Percentiles rank a stretch among this genome's conserved stretches.
These are phyloP conservation scores for Scedosporium boydii DNA, from an alignment of 2,329 filamentous ascomycete genomes.

Conservation along the genomic window DNA sequence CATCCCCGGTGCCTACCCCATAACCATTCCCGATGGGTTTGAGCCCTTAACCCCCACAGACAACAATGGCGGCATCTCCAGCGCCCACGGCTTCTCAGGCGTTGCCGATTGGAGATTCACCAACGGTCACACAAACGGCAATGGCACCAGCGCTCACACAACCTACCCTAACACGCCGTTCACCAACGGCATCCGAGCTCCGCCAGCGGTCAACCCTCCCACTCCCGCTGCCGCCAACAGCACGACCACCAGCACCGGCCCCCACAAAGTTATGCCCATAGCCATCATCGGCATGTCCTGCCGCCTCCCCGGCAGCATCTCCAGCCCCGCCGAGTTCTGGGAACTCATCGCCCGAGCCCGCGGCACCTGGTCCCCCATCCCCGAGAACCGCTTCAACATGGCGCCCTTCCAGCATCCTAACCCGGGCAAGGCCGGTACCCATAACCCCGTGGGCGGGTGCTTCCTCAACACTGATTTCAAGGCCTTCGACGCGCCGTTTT, in stretches of 20 bases:
- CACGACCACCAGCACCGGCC: constrained; percentile 3
- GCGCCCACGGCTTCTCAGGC: background rate
- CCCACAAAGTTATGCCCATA: constrained; percentile 25
- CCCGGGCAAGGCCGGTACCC: constrained; percentile 28
- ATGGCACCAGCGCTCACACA: background rate
- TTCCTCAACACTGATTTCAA: constrained; percentile 36
- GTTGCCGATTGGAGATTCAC: background rate
- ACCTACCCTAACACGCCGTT: background rate
- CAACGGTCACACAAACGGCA: constrained; percentile 5
- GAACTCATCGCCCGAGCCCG: constrained; percentile 29
- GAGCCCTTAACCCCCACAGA: background rate
- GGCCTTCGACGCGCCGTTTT: constrained; percentile 42
- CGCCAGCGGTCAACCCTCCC: constrained; percentile 3
- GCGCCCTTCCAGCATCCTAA: constrained; percentile 32
- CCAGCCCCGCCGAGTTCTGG: constrained; percentile 34
- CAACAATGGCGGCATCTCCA: background rate
- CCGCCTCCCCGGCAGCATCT: constrained; percentile 33
- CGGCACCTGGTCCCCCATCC: constrained; percentile 30
- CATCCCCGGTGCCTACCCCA: background rate
- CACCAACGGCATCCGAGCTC: background rate
- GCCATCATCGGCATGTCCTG: constrained; percentile 39
- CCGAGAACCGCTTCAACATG: constrained; percentile 36
- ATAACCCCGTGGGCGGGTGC: constrained; percentile 26
- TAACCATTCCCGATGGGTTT: background rate
- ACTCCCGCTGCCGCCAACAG: constrained; percentile 4